Evolutionary conservation across 768 basidiomycete genomes (phyloP).

Genomic region (Clathrus columnatus): DNA sequence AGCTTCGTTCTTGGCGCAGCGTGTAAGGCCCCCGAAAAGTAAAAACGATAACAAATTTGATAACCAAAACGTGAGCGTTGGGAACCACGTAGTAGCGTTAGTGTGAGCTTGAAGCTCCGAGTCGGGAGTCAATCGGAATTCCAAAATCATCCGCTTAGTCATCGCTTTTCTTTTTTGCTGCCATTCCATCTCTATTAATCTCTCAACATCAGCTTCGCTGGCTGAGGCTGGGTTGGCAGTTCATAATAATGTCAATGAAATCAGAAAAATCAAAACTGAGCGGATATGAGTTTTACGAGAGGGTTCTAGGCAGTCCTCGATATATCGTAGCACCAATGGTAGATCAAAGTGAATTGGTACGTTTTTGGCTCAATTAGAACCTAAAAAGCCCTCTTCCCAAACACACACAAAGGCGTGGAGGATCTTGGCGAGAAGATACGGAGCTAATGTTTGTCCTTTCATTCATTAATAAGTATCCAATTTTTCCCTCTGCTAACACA

Average conservation of each 20-base stretch:
- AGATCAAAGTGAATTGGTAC: constrained; percentile 90
- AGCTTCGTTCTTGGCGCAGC: no score
- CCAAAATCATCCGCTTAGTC: no score
- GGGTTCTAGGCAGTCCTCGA: constrained; percentile 76
- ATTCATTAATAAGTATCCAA: constrained; percentile 11
- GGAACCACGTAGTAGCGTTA: no score
- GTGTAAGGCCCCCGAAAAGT: no score
- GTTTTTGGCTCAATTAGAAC: background rate
- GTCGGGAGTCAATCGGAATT: no score
- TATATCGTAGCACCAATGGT: constrained; percentile 97
- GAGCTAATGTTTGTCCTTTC: constrained; percentile 49
- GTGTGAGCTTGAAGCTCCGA: no score
- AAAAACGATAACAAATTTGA: no score
- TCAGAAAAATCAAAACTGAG: constrained; percentile 35
- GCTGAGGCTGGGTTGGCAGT: background rate
- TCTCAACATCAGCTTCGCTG: constrained; percentile 1
- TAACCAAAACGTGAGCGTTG: no score
- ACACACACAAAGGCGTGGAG: constrained; percentile 68
- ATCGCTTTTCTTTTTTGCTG: no score
- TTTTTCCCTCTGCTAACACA: constrained; percentile 13
- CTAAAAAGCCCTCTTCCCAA: background rate
- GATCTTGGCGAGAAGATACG: constrained; percentile 70
- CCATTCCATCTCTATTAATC: no score
- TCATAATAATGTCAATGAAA: background rate
- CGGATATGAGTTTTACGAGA: constrained; percentile 79